Conservation (phyloP, 345 rosid species). For the Balakata baccata region DNA sequence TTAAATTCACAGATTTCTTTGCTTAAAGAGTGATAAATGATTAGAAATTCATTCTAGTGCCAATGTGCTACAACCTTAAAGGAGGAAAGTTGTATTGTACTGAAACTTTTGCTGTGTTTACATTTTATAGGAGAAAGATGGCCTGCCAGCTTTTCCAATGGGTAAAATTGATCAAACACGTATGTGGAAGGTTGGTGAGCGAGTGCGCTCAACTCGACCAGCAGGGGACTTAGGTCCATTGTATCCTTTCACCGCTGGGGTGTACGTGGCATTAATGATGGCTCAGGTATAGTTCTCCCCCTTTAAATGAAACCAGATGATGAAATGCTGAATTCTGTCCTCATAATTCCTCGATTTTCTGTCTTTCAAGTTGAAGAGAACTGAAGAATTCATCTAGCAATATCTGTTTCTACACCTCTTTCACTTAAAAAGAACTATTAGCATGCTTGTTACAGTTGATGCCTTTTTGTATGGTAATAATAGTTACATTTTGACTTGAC, state of each 20-base stretch:
- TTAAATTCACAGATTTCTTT: too few relatives aligned
- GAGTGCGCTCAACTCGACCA: slow-evolving; percentile 57
- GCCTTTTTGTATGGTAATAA: neutral
- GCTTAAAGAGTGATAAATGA: neutral
- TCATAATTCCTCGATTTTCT: neutral
- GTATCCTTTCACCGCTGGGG: slow-evolving; percentile 84
- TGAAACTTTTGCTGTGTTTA: neutral
- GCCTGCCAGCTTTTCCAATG: slow-evolving; percentile 92
- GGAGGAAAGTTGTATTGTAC: too few relatives aligned
- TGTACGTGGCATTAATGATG: slow-evolving; percentile 88
- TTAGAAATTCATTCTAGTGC: too few relatives aligned
- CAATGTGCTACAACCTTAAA: too few relatives aligned
- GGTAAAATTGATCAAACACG: slow-evolving; percentile 92
- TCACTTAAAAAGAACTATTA: neutral
- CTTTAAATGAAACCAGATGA: neutral
- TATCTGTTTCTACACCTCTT: neutral
- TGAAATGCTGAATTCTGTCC: neutral
- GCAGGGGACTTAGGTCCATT: slow-evolving; percentile 81
- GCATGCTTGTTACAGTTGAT: neutral
- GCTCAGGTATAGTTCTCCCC: slow-evolving; percentile 57
- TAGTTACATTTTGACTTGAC: too few relatives aligned
- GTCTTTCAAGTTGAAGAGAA: neutral
- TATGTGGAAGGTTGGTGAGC: slow-evolving; percentile 96
- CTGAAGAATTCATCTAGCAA: neutral
- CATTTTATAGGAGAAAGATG: slow-evolving; percentile 71